Percentiles rank a stretch among this genome's conserved stretches.
These are phyloP conservation scores for Volvariella surrecta DNA, from an alignment of 1,284 basidiomycete genomes.

Conservation along the genomic window DNA sequence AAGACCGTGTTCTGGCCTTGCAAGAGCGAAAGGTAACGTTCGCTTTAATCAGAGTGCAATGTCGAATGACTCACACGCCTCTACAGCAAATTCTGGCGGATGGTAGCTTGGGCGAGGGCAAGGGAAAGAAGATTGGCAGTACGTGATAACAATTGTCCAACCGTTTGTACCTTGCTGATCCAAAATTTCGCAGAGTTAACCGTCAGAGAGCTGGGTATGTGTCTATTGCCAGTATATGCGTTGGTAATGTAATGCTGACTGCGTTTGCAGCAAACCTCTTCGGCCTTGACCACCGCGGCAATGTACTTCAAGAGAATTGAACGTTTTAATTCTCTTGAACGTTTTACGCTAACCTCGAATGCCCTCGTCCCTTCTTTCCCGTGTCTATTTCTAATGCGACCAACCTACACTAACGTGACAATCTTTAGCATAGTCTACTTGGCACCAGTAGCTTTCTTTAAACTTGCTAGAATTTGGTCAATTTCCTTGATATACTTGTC, in stretches of 20 bases:
- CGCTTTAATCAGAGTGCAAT: background rate
- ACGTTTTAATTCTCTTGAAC: no score
- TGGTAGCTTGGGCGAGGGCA: conserved; percentile 51
- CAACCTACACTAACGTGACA: background rate
- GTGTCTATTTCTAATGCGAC: no score
- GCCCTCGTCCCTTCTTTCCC: no score
- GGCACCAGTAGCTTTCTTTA: conserved; percentile 50
- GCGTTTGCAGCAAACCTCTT: conserved; percentile 28
- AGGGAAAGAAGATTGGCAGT: conserved; percentile 46
- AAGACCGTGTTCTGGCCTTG: conserved; percentile 49
- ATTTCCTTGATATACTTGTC: conserved; percentile 54
- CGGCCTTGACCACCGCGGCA: conserved; percentile 36
- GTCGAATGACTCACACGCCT: background rate
- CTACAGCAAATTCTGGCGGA: conserved; percentile 42
- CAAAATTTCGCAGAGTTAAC: conserved; percentile 25
- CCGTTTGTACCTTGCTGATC: conserved; percentile 1
- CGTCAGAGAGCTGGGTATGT: conserved; percentile 37
- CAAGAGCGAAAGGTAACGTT: conserved; percentile 46
- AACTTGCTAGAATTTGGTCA: conserved; percentile 51
- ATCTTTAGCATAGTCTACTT: conserved; percentile 13
- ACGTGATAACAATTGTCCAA: conserved; percentile 21
- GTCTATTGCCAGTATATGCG: background rate
- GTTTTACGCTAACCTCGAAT: no score
- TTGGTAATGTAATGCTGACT: background rate
- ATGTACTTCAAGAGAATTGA: conserved; percentile 12